Base-by-base conservation (phyloP, 2,329 filamentous ascomycete species). In the Fusarium sterilihyphosum region DNA sequence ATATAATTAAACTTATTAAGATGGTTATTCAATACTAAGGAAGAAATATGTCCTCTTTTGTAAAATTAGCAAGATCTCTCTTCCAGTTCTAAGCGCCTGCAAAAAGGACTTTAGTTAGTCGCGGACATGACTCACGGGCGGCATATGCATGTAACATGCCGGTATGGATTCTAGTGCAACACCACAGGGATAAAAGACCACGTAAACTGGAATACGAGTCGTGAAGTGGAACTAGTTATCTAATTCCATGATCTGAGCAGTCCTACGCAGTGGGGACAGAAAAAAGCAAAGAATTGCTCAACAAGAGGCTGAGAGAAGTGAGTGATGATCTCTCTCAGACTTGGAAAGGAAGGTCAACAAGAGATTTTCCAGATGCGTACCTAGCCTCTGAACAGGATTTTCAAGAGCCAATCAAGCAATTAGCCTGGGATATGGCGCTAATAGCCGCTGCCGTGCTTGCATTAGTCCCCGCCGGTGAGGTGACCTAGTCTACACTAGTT, bases 21-120 rank as follows among this genome's bases (percentile, higher is more conserved):
- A 4, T 4, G 16, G 14, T 3, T 2, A 6, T 20, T 20, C 4
- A 18, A 8, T 20, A 22, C 10, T 18, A 4, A 14, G 10, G 0
- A 29, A 35, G 1, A 7, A 1, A 5, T 5, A 14, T 53, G 5
- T 26, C 8, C n/a, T 37, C 8, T 20, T 24, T 26, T 20, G 17
- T 4, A 18, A 12, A 6, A 0, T 14, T 9, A 5, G 9, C 6
- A 16, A 33, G 14, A 24, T 14, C 11, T 35, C 5, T 16, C 13
- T 22, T 26, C 6, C 3, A 6, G 3, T 11, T 0, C 4, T 26
- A 38, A 26, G 12, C 17, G 22, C 9, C 6, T 37, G n/a, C 14
- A 22, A 29, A 47, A 2, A 6, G 17, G 4, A 37, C 17, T n/a
- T 37, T 14, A 12, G 24, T 17, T 9, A 17, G 16, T 37, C 35